Percentiles rank a stretch among this genome's conserved stretches.
Evolutionary conservation across 176 grass and related monocot genomes (phyloP).

Genomic region (Juncus effusus): DNA sequence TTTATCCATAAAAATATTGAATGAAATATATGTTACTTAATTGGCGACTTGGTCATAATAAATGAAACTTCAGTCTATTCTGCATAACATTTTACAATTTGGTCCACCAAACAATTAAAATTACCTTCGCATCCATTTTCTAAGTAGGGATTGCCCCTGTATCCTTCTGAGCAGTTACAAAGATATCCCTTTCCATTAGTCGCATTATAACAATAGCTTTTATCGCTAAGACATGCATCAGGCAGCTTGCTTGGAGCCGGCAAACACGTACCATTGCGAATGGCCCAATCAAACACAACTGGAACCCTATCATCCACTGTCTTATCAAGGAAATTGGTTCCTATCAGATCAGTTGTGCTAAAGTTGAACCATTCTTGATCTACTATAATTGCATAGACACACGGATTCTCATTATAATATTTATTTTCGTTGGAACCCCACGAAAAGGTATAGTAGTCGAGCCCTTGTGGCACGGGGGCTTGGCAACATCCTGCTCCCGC

Average conservation of each 20-base stretch:
- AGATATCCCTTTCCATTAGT: slow-evolving; percentile 24
- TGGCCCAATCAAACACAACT: slow-evolving; percentile 25
- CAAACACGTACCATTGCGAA: slow-evolving; percentile 9
- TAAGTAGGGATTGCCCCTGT: slow-evolving; percentile 23
- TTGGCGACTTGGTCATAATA: no score
- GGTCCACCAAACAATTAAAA: no score
- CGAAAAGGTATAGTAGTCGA: neutral
- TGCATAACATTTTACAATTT: no score
- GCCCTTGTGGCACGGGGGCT: neutral
- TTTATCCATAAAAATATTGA: no score
- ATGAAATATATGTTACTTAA: no score
- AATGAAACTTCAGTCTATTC: no score
- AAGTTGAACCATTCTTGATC: slow-evolving; percentile 20
- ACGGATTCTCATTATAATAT: neutral
- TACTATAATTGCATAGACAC: slow-evolving; percentile 15
- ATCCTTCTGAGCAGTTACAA: slow-evolving; percentile 16
- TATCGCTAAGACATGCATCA: slow-evolving; percentile 2
- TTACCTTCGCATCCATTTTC: slow-evolving; percentile 15
- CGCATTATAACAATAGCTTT: slow-evolving; percentile 13
- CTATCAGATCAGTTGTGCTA: neutral
- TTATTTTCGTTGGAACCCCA: neutral
- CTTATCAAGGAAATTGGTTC: neutral
- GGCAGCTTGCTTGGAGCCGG: neutral
- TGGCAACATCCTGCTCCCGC: slow-evolving; percentile 25
- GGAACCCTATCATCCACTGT: neutral